Evolutionary conservation across 495 filamentous ascomycete species (phyloP), one percentile per base, ranked within the genome.

Genomic region (Cercophora scortea): DNA sequence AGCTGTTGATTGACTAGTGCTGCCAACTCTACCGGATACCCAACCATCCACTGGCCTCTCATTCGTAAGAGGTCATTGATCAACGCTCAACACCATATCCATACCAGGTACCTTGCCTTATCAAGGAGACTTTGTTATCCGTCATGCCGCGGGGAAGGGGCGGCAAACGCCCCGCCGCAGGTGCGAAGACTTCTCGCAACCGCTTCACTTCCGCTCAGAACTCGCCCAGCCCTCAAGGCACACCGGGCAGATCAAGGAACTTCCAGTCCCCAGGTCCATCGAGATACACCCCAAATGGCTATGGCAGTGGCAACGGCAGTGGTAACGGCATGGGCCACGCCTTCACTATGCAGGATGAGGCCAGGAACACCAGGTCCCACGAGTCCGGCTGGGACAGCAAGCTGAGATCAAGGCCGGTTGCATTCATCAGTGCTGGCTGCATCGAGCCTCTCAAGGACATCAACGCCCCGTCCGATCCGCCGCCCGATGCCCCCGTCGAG

Each of bases 321-420:
- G 25, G 25, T 5, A 25, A 25, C 25, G 25, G 25, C 25, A 25
- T 25, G 25, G 25, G 25, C 32, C 49, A 46, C 72, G 74, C 60
- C 25, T 80, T 87, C 53, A 83, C 85, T 0, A 76, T 94, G 71
- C 73, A 76, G 47, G 83, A 93, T 50, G 89, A 89, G 69, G 90
- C 87, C 52, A 81, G 80, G 45, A 86, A 89, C 56, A 92, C 88
- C 16, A 80, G 81, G 64, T 77, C 72, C 5, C 81, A 86, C 53
- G 72, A 71, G 39, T 63, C 70, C 1, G 56, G 63, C 18, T 59
- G 50, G 39, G 72, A 74, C 55, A 60, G 67, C 18, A 69, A 56
- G 58, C 57, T 82, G 16, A 65, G 79, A 52, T 57, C 72, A 45
- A 69, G 79, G 45, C 74, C 77, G n/a, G 78, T 96, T 39, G 59